Conservation (phyloP, 768 basidiomycete genomes). For the Tulasnella sp. region DNA sequence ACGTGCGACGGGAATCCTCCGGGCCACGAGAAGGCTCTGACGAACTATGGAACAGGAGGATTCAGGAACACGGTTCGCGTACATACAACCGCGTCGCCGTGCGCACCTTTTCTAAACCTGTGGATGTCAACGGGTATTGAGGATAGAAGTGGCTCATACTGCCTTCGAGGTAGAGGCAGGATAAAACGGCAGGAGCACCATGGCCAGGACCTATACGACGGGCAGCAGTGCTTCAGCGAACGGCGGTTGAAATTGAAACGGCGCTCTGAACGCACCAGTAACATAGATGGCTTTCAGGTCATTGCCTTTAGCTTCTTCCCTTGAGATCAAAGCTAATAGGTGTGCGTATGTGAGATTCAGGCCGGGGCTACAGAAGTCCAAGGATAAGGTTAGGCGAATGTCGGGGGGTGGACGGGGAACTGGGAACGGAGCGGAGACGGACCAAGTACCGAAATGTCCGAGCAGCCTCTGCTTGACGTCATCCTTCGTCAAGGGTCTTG, state of each 20-base stretch:
- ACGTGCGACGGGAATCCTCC: slow-evolving; percentile 76
- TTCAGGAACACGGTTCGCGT: slow-evolving; percentile 37
- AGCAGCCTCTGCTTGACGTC: slow-evolving; percentile 79
- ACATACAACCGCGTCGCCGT: slow-evolving; percentile 38
- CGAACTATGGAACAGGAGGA: slow-evolving; percentile 51
- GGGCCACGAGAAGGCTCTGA: slow-evolving; percentile 72
- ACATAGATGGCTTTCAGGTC: slow-evolving; percentile 66
- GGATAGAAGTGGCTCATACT: slow-evolving; percentile 45
- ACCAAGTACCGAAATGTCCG: slow-evolving; percentile 72
- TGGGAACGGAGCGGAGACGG: not conserved
- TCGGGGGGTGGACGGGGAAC: not conserved
- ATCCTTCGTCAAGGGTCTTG: slow-evolving; percentile 54
- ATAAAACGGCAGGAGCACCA: slow-evolving; percentile 83
- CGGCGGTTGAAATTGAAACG: not conserved
- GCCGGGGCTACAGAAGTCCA: slow-evolving; percentile 56
- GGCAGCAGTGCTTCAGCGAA: not conserved
- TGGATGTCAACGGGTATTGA: slow-evolving; percentile 40
- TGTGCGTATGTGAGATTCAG: slow-evolving; percentile 69
- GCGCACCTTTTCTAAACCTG: slow-evolving; percentile 48
- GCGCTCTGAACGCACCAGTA: slow-evolving; percentile 63
- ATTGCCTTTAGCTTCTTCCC: slow-evolving; percentile 45
- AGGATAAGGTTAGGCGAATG: slow-evolving; percentile 25
- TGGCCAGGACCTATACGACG: slow-evolving; percentile 48
- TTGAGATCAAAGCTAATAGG: slow-evolving; percentile 47
- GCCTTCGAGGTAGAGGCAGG: slow-evolving; percentile 78